phyloP scores from a whole-genome alignment of 2,329 filamentous ascomycete species.

The Phaeosphaeriaceae sp. region DNA sequence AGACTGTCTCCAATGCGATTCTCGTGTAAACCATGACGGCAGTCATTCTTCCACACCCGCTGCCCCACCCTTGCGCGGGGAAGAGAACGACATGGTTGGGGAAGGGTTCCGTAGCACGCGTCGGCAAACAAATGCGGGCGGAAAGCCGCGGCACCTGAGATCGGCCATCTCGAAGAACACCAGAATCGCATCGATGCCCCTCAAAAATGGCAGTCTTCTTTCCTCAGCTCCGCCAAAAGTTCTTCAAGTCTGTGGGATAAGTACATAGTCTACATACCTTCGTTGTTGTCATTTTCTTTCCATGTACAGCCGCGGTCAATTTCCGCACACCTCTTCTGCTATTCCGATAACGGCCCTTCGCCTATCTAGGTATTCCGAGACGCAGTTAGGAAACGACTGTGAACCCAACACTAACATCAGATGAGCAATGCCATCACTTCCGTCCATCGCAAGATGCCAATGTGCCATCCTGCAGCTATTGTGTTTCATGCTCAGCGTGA shows the following conservation, averaged over 20 bases:
- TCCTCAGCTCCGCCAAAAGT: background rate
- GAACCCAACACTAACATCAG: background rate
- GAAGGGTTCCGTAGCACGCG: conserved; percentile 3
- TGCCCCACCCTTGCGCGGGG: conserved; percentile 28
- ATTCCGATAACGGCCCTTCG: background rate
- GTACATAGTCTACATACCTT: too few species aligned
- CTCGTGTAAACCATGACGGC: conserved; percentile 4
- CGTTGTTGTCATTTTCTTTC: background rate
- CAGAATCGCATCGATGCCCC: too few species aligned
- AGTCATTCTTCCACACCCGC: background rate
- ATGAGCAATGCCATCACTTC: background rate
- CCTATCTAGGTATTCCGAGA: too few species aligned
- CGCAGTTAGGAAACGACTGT: background rate
- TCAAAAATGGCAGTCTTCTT: too few species aligned
- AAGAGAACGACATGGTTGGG: conserved; percentile 11
- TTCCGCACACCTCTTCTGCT: background rate
- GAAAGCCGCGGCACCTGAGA: background rate
- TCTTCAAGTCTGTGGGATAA: background rate
- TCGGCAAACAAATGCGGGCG: conserved; percentile 1
- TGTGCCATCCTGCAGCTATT: background rate
- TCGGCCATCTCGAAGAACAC: background rate
- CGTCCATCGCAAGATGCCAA: background rate
- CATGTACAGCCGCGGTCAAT: background rate
- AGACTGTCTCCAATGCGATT: background rate
- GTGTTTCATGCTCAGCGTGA: background rate